Conservation (phyloP, 2,329 filamentous ascomycete genomes). For the Fusarium mangiferae region DNA sequence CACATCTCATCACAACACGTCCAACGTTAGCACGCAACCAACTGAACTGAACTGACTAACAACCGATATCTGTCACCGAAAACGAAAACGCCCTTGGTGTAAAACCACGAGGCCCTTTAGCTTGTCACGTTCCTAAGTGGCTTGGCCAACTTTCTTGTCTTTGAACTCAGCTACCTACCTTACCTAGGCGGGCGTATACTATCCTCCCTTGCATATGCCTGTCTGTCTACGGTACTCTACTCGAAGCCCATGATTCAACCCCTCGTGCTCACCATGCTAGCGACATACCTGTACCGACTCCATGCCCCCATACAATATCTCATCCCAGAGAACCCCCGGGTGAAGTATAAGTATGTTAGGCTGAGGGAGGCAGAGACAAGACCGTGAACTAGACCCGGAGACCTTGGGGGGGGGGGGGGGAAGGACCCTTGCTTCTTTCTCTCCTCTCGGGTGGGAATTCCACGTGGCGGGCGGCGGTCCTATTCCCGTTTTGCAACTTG, state of each 20-base stretch:
- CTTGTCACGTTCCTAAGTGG: slow-evolving; percentile 14
- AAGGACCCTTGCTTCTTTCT: neutral
- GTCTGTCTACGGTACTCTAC: neutral
- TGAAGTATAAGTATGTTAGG: neutral
- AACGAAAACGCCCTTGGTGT: neutral
- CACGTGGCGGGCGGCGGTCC: slow-evolving; percentile 21
- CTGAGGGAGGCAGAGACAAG: neutral
- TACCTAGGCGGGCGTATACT: neutral
- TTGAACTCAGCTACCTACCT: neutral
- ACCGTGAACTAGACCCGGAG: neutral
- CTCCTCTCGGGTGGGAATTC: neutral
- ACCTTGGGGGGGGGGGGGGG: too few relatives aligned
- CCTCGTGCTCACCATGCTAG: slow-evolving; percentile 14
- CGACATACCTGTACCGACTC: neutral
- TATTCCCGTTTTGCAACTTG: slow-evolving; percentile 6
- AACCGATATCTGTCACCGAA: neutral
- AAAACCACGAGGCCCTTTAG: neutral
- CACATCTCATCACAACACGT: neutral
- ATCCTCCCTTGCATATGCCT: slow-evolving; percentile 8
- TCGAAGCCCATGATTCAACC: neutral
- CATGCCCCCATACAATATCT: neutral
- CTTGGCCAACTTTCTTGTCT: neutral
- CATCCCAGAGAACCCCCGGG: neutral
- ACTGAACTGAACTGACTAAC: neutral
- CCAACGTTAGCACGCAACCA: neutral